These are phyloP conservation scores for Rosa rugosa DNA, from an alignment of 306 rosid species.

Conservation along the genomic window DNA sequence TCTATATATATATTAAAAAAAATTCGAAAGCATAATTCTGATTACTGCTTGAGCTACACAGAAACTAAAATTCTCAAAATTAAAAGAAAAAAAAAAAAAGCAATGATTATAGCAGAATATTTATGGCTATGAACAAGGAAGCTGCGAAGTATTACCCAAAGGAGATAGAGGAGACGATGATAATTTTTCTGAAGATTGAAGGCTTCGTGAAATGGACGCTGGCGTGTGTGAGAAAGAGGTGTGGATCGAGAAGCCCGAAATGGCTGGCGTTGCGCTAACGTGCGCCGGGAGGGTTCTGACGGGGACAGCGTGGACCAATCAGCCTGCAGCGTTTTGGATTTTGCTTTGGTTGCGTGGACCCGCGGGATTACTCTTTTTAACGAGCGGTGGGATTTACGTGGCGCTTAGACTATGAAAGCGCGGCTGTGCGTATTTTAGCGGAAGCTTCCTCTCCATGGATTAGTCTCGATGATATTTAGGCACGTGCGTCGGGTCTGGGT, in stretches of 20 bases:
- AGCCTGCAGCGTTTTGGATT: constrained; percentile 15
- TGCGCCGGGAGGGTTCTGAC: background rate
- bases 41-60: background rate
- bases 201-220: constrained; percentile 1
- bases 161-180: constrained; percentile 5
- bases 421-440: background rate
- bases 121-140: background rate
- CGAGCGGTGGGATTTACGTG: constrained; percentile 11
- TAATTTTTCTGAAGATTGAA: background rate
- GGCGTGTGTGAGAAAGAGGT: constrained; percentile 3
- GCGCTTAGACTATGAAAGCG: constrained; percentile 14
- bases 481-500: background rate
- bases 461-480: background rate
- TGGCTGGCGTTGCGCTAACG: constrained; percentile 7
- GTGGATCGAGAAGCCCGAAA: background rate
- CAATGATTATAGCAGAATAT: background rate
- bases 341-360: constrained; percentile 7
- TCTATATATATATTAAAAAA: background rate
- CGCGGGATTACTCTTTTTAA: background rate
- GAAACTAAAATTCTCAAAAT: background rate
- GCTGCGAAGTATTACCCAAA: background rate
- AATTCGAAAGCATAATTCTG: background rate
- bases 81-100: background rate
- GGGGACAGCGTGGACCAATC: constrained; percentile 20
- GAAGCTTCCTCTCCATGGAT: background rate